phyloP scores from a whole-genome alignment of 148 eudicot genomes.

The Heliosperma pusillum region DNA sequence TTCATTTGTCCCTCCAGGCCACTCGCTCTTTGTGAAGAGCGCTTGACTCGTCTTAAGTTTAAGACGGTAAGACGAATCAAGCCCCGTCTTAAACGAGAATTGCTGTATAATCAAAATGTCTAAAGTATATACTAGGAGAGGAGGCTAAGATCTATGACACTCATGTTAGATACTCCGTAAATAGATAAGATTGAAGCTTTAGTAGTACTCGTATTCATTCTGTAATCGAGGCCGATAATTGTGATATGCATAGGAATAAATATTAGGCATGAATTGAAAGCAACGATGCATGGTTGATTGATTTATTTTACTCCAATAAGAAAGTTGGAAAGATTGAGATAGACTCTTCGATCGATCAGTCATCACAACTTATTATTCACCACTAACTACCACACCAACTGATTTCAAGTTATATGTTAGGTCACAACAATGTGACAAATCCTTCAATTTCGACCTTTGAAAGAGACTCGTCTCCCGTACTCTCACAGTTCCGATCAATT shows the following conservation, averaged over 20 bases:
- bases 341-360: neutral
- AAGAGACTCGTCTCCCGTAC: neutral
- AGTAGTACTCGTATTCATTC: neutral
- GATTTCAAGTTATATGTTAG: constrained; percentile 1
- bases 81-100: too few species aligned
- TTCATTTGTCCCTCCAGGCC: too few species aligned
- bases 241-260: neutral
- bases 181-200: neutral
- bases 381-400: neutral
- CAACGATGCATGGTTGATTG: neutral
- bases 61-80: too few species aligned
- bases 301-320: too few species aligned
- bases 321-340: too few species aligned
- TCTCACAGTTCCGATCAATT: too few species aligned
- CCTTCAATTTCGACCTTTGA: constrained; percentile 4
- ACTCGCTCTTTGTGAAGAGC: too few species aligned
- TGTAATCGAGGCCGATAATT: neutral
- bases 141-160: neutral
- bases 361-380: neutral
- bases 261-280: neutral
- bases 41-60: too few species aligned
- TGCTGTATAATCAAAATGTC: too few species aligned
- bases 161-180: neutral
- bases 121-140: neutral
- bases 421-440: neutral